A percentile compares a stretch with the other conserved stretches of the same genome.
phyloP scores from a whole-genome alignment of 768 basidiomycete species.

The Tylopilus vinaceipallidus region DNA sequence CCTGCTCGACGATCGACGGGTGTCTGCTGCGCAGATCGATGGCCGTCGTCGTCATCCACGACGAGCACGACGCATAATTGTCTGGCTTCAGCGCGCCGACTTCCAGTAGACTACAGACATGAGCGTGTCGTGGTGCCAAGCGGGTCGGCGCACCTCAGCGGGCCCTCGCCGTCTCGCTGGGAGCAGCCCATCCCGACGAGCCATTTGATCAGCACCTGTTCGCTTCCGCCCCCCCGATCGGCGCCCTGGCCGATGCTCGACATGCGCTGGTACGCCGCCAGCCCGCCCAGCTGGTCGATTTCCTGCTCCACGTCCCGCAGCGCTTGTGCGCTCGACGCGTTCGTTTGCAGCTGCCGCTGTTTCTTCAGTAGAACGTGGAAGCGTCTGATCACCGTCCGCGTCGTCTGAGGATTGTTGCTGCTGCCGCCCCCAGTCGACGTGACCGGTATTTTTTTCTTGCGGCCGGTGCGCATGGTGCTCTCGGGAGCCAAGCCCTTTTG shows the following conservation, averaged over 20 bases:
- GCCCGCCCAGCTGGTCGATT: constrained; percentile 70
- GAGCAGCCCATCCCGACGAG: constrained; percentile 51
- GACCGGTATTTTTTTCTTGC: constrained; percentile 46
- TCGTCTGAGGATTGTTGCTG: constrained; percentile 57
- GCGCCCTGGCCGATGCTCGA: constrained; percentile 76
- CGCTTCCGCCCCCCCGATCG: constrained; percentile 87
- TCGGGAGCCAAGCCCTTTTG: no score
- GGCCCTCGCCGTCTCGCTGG: constrained; percentile 22
- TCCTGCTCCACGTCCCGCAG: constrained; percentile 56
- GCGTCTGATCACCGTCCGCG: constrained; percentile 69
- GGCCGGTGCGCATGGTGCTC: constrained; percentile 38
- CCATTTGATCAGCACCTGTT: constrained; percentile 77
- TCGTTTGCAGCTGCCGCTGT: constrained; percentile 50
- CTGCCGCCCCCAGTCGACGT: constrained; percentile 27
- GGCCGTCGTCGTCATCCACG: constrained; percentile 73
- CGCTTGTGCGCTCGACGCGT: constrained; percentile 26
- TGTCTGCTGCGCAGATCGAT: constrained; percentile 87
- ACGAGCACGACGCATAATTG: constrained; percentile 63
- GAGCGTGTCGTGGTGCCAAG: neutral
- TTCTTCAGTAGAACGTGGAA: constrained; percentile 82
- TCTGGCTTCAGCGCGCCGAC: constrained; percentile 85
- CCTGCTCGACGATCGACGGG: constrained; percentile 79
- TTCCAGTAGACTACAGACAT: constrained; percentile 65
- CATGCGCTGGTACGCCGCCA: constrained; percentile 80
- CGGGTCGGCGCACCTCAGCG: constrained; percentile 32